Evolutionary conservation across 106 monocot genomes (phyloP).

Genomic region (Apostasia shenzhenica): DNA sequence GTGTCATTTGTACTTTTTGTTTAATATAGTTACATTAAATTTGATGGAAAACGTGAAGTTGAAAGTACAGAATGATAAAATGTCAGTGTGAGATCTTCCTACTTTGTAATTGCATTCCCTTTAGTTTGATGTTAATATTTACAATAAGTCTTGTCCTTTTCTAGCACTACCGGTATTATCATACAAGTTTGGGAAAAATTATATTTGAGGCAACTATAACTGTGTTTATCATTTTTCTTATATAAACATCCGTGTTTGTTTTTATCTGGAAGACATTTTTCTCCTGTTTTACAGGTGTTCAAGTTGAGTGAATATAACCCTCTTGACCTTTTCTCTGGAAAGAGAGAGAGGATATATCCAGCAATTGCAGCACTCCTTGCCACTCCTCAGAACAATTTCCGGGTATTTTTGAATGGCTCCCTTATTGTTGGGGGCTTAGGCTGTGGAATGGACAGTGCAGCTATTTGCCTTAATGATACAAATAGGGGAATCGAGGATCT

Average conservation of each 20-base stretch:
- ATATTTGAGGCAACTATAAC: too few species aligned
- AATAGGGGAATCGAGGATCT: slow-evolving; percentile 24
- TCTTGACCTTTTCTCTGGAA: slow-evolving; percentile 85
- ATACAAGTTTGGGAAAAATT: too few species aligned
- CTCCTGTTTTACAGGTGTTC: slow-evolving; percentile 44
- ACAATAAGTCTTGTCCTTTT: too few species aligned
- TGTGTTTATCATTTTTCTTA: too few species aligned
- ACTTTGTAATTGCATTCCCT: too few species aligned
- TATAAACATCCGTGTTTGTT: not conserved
- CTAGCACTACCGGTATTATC: too few species aligned
- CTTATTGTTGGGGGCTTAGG: slow-evolving; percentile 70
- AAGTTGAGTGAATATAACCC: slow-evolving; percentile 76
- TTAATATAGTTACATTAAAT: too few species aligned
- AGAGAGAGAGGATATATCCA: slow-evolving; percentile 51
- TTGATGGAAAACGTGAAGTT: too few species aligned
- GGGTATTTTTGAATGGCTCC: slow-evolving; percentile 70
- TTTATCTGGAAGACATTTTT: slow-evolving; percentile 5
- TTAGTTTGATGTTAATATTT: too few species aligned
- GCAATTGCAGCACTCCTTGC: slow-evolving; percentile 59
- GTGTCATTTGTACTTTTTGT: too few species aligned
- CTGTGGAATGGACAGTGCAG: slow-evolving; percentile 23
- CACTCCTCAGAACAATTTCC: slow-evolving; percentile 77
- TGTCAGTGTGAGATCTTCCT: too few species aligned
- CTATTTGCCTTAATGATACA: slow-evolving; percentile 12
- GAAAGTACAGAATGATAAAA: too few species aligned